These are phyloP conservation scores for Neonectria neomacrospora DNA, from an alignment of 2,329 filamentous ascomycete species.

Conservation along the genomic window DNA sequence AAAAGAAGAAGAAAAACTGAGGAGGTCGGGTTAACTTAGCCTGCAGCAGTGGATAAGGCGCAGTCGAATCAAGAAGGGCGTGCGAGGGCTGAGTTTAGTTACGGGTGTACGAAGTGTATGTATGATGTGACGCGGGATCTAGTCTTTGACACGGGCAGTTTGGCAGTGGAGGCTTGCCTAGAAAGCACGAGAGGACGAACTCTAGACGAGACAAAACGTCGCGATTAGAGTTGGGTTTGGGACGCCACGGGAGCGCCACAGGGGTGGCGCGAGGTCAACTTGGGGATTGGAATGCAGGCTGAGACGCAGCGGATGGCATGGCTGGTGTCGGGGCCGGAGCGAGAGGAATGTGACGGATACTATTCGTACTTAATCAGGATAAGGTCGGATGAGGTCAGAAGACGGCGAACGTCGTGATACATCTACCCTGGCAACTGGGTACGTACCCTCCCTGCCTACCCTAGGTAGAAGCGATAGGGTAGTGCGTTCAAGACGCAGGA, in stretches of 20 bases:
- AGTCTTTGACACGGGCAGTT: slow-evolving; percentile 9
- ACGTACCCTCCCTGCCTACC: slow-evolving; percentile 5
- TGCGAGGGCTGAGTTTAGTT: slow-evolving; percentile 3
- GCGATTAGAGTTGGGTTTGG: slow-evolving; percentile 34
- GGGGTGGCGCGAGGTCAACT: slow-evolving; percentile 31
- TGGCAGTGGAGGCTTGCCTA: slow-evolving; percentile 23
- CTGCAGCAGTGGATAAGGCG: neutral
- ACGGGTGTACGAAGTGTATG: neutral
- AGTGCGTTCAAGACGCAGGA: neutral
- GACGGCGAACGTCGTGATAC: slow-evolving; percentile 6
- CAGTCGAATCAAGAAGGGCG: slow-evolving; percentile 18
- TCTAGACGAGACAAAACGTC: slow-evolving; percentile 35
- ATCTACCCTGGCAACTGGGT: slow-evolving; percentile 7
- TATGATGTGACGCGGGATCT: slow-evolving; percentile 23
- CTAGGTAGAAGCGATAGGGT: slow-evolving; percentile 1
- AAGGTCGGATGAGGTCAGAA: slow-evolving; percentile 23
- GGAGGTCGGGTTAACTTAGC: neutral
- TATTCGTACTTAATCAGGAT: slow-evolving; percentile 18
- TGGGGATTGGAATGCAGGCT: slow-evolving; percentile 35
- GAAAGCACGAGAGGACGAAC: slow-evolving; percentile 29
- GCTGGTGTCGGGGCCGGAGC: slow-evolving; percentile 27
- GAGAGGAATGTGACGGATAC: slow-evolving; percentile 41
- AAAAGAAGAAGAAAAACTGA: no score
- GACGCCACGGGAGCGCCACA: slow-evolving; percentile 20
- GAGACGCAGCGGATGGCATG: slow-evolving; percentile 17